phyloP scores from a whole-genome alignment of 192 early-diverging fungal species.

The Phlyctochytrium arcticum region DNA sequence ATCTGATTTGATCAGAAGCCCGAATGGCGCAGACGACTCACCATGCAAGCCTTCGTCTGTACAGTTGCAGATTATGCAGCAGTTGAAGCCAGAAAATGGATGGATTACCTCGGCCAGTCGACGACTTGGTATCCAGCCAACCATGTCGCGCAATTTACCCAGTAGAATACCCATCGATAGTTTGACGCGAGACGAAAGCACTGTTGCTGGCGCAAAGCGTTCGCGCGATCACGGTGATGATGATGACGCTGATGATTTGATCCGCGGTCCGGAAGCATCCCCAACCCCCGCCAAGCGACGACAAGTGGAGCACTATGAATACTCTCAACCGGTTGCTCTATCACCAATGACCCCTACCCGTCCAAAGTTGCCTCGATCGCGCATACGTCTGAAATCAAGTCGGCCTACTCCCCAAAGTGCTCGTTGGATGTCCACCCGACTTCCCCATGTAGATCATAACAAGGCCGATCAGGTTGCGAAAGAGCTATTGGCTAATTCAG shows the following conservation, averaged over 20 bases:
- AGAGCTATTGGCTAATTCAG: slow-evolving; percentile 13
- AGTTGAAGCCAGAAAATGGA: slow-evolving; percentile 13
- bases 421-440: slow-evolving; percentile 14
- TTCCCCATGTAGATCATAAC: slow-evolving; percentile 14
- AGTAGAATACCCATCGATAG: neutral
- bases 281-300: slow-evolving; percentile 3
- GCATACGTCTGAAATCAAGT: slow-evolving; percentile 12
- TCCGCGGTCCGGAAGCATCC: neutral
- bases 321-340: neutral
- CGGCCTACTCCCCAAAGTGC: slow-evolving; percentile 12
- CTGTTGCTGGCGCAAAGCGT: slow-evolving; percentile 18
- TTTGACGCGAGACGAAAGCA: slow-evolving; percentile 8
- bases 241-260: neutral
- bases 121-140: neutral
- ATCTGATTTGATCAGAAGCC: neutral
- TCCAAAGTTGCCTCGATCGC: neutral
- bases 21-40: neutral
- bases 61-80: neutral
- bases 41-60: neutral
- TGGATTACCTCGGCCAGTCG: slow-evolving; percentile 16
- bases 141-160: slow-evolving; percentile 1
- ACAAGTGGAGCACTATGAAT: neutral
- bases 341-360: neutral
- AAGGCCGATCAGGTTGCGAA: slow-evolving; percentile 15
- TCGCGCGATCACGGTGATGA: slow-evolving; percentile 3